These are phyloP conservation scores for Aeminium ludgeri DNA, from an alignment of 495 filamentous ascomycete genomes.

Conservation along the genomic window DNA sequence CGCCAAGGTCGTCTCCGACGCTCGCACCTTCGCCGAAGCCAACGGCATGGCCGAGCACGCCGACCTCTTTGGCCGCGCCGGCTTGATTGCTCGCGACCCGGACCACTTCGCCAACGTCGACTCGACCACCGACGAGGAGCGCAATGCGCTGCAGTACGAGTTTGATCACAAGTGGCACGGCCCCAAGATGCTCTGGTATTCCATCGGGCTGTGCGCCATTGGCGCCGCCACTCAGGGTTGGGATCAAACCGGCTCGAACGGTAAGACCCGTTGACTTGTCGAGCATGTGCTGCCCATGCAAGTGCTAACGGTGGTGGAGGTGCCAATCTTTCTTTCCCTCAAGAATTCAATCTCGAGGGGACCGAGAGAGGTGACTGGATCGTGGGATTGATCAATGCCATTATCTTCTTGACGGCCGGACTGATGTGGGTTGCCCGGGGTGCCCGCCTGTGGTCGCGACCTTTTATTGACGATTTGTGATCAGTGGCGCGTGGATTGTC, in stretches of 20 bases:
- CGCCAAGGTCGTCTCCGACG: constrained; percentile 25
- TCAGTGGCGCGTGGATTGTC: constrained; percentile 23
- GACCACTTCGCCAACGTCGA: constrained; percentile 35
- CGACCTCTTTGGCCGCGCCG: constrained; percentile 30
- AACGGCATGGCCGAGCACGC: constrained; percentile 28
- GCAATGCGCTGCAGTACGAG: constrained; percentile 38
- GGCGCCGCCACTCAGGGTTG: constrained; percentile 52
- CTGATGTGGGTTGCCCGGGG: constrained; percentile 9
- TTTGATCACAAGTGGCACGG: constrained; percentile 47
- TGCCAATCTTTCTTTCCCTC: constrained; percentile 44
- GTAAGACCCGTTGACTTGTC: too few relatives aligned
- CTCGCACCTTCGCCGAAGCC: constrained; percentile 25
- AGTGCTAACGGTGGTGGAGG: too few relatives aligned
- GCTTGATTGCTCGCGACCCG: constrained; percentile 47
- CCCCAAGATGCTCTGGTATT: constrained; percentile 47
- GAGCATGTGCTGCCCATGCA: too few relatives aligned
- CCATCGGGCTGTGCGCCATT: constrained; percentile 52
- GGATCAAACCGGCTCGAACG: constrained; percentile 63
- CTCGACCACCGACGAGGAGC: constrained; percentile 39
- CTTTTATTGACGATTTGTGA: background rate
- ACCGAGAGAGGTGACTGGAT: constrained; percentile 7
- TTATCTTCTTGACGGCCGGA: constrained; percentile 14
- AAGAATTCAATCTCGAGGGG: constrained; percentile 30
- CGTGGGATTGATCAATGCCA: constrained; percentile 13
- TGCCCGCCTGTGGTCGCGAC: background rate